These are phyloP conservation scores for Corymbia calophylla DNA, from an alignment of 441 rosid species.

Conservation along the genomic window DNA sequence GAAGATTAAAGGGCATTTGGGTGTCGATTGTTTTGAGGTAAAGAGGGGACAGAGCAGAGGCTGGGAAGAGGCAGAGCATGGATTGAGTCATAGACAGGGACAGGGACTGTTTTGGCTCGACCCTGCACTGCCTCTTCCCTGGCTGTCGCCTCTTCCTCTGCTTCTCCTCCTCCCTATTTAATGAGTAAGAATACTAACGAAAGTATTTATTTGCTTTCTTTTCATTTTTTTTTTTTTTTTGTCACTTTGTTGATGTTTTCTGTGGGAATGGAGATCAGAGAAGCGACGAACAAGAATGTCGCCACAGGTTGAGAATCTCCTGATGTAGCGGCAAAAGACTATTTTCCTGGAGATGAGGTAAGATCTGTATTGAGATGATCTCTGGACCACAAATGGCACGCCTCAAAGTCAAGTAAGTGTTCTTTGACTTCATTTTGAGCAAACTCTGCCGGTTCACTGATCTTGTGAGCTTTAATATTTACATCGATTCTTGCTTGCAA, in stretches of 20 bases:
- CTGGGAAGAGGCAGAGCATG: conserved; percentile 96
- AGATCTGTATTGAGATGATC: background rate
- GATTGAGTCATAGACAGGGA: conserved; percentile 43
- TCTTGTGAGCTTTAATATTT: background rate
- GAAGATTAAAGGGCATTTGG: background rate
- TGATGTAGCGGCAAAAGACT: background rate
- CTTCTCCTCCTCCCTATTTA: background rate
- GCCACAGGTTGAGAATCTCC: background rate
- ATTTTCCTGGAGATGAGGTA: background rate
- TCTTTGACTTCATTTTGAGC: background rate
- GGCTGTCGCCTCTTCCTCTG: conserved; percentile 30
- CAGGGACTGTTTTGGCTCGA: conserved; percentile 38
- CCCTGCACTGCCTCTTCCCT: conserved; percentile 99
- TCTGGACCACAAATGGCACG: background rate
- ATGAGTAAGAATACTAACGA: background rate
- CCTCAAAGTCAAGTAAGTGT: background rate
- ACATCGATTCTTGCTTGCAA: background rate
- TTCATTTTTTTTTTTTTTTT: background rate
- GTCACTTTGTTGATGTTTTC: background rate
- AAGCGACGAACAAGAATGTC: background rate
- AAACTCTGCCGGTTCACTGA: background rate
- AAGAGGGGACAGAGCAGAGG: conserved; percentile 19
- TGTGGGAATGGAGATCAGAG: background rate
- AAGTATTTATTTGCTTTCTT: background rate
- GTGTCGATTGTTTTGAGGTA: conserved; percentile 12